phyloP scores from a whole-genome alignment of 179 eudicot species.

The Carnegiea gigantea region DNA sequence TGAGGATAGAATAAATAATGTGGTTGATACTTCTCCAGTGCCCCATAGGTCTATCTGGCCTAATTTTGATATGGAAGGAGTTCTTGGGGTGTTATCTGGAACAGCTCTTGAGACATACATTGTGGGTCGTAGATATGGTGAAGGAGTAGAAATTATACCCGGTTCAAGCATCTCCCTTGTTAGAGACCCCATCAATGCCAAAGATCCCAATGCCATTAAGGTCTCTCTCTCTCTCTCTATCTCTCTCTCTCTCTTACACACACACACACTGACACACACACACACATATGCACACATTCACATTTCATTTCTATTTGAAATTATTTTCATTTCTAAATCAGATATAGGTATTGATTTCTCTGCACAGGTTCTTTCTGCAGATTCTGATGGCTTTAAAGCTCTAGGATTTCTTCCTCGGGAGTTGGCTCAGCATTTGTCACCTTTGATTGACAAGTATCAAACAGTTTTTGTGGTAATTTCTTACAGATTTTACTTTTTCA shows the following conservation, averaged over 20 bases:
- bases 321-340: constrained; percentile 6
- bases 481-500: no score
- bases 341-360: constrained; percentile 21
- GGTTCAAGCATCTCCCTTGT: constrained; percentile 50
- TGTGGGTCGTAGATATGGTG: constrained; percentile 75
- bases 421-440: constrained; percentile 67
- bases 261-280: no score
- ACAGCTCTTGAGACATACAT: constrained; percentile 61
- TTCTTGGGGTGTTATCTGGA: constrained; percentile 33
- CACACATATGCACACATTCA: no score
- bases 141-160: constrained; percentile 44
- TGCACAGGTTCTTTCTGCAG: constrained; percentile 65
- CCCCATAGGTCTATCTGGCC: constrained; percentile 30
- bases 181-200: constrained; percentile 71
- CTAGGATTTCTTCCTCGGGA: constrained; percentile 80
- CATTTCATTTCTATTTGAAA: neutral
- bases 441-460: constrained; percentile 69
- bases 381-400: constrained; percentile 39
- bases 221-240: constrained; percentile 34
- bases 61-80: constrained; percentile 30
- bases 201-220: constrained; percentile 90
- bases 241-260: neutral
- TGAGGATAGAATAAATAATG: constrained; percentile 21
- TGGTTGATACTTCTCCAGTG: constrained; percentile 18
- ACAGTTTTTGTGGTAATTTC: constrained; percentile 62